Evolutionary conservation across 2,329 filamentous ascomycete species (phyloP).

Genomic region (Paraphoma chrysanthemicola): DNA sequence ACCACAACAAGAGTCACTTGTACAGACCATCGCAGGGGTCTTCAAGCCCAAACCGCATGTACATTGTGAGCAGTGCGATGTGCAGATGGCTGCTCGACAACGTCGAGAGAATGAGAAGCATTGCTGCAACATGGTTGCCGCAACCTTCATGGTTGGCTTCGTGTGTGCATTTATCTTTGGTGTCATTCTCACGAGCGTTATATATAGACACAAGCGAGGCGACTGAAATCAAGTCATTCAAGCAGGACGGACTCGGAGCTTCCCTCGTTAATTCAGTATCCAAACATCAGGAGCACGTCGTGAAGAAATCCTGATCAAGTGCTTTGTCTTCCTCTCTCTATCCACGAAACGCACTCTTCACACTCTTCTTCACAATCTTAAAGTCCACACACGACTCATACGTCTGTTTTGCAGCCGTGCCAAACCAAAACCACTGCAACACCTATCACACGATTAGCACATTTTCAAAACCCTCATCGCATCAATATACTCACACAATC

Average conservation of each 20-base stretch:
- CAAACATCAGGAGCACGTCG: too few relatives aligned
- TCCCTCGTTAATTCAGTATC: too few relatives aligned
- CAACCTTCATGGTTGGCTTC: constrained; percentile 26
- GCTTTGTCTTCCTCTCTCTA: background rate
- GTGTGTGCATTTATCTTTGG: constrained; percentile 29
- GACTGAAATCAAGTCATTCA: background rate
- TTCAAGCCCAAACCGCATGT: constrained; percentile 28
- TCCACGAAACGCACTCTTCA: constrained; percentile 4
- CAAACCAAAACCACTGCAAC: constrained; percentile 70
- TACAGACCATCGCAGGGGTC: constrained; percentile 33
- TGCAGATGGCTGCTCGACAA: constrained; percentile 23
- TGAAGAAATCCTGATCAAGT: too few relatives aligned
- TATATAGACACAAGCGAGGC: constrained; percentile 6
- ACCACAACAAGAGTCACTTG: constrained; percentile 26
- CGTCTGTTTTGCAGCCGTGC: constrained; percentile 61
- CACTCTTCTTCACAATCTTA: constrained; percentile 33
- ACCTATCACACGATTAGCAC: constrained; percentile 23
- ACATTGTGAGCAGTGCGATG: constrained; percentile 39
- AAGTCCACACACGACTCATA: constrained; percentile 70
- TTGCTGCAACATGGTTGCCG: constrained; percentile 34
- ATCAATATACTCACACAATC: constrained; percentile 45
- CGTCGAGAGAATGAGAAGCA: constrained; percentile 23
- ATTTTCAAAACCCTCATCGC: background rate
- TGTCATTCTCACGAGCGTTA: constrained; percentile 11
- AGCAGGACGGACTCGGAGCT: background rate